phyloP scores from a whole-genome alignment of 73 alveolate genomes.

The Paramecium bursaria region DNA sequence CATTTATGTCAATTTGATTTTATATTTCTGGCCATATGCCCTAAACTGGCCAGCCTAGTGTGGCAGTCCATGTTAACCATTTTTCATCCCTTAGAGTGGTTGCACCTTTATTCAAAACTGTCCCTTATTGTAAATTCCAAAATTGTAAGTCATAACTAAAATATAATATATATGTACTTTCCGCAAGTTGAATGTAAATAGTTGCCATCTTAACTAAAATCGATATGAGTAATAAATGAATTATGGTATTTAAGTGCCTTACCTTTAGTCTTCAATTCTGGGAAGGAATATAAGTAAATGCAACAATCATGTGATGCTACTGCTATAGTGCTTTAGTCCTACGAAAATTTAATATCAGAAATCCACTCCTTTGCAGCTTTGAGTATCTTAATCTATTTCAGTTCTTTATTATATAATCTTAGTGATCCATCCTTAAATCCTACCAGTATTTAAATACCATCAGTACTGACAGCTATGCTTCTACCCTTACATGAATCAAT shows the following conservation, averaged over 20 bases:
- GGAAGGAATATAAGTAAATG: conserved; percentile 82
- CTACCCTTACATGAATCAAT: conserved; percentile 79
- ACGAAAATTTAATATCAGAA: conserved; percentile 95
- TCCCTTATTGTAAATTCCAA: conserved; percentile 80
- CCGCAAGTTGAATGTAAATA: conserved; percentile 92
- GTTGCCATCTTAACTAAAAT: conserved; percentile 89
- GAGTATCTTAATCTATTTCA: conserved; percentile 2
- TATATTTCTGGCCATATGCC: conserved; percentile 96
- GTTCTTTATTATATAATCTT: conserved; percentile 84
- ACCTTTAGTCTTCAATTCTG: conserved; percentile 56
- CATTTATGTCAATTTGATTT: conserved; percentile 88
- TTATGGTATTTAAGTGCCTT: conserved; percentile 80
- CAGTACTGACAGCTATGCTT: conserved; percentile 91
- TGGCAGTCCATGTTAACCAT: conserved; percentile 93
- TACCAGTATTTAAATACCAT: conserved; percentile 89
- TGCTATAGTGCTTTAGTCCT: conserved; percentile 89
- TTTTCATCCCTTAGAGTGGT: conserved; percentile 77
- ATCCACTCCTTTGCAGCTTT: conserved; percentile 79
- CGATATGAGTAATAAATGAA: conserved; percentile 89
- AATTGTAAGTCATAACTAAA: conserved; percentile 86
- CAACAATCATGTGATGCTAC: conserved; percentile 93
- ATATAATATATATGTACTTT: conserved; percentile 39
- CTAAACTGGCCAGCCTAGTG: conserved; percentile 95
- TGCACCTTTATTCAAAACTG: conserved; percentile 85
- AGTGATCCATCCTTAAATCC: conserved; percentile 97